Base-by-base conservation (phyloP, 2,329 filamentous ascomycete species). In the Ceratocystis alfenasii region DNA sequence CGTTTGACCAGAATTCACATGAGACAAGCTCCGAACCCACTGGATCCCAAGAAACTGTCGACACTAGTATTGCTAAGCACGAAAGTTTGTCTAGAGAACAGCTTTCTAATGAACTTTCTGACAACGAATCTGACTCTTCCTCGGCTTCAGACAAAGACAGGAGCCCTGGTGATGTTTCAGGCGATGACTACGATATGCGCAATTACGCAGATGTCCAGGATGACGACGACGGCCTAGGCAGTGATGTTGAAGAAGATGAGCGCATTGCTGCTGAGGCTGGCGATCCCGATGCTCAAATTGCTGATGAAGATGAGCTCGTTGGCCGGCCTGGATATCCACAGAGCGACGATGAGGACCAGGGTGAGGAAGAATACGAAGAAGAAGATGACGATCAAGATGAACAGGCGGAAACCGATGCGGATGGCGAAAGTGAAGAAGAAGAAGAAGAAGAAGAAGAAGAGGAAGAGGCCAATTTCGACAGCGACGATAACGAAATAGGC, bases 171-270 rank as follows among this genome's bases (percentile, higher is more conserved):
- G 66, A 72, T 46, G 71, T 68, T 12, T 70, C 69, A 22, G 69
- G 70, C 8, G 69, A 69, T n/a, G 68, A 72, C 6, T 69, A 74
- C 7, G 71, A 74, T 33, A 68, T 65, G 53, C 61, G 67, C 36
- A 71, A 71, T 17, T 70, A 70, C 20, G 71, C 70, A 2, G 70
- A 73, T 22, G 68, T 70, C 25, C 67, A 70, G 28, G 66, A 71
- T 44, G 70, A 70, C 20, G 68, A 70, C 10, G 63, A 69, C 8
- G 67, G 64, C 4, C 22, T 30, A 2, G 63, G 65, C 5, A 50
- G 61, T 25, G 68, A 64, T 22, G 22, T 68, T 15, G 68, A 65
- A 20, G 53, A 53, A n/a, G 53, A 64, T 15, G 63, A 62, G 15
- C 59, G 63, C 22, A 66, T 65, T 28, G 60, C 57, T 17, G 48